Evolutionary conservation across 768 basidiomycete genomes (phyloP).

Genomic region (Lyophyllum atratum): DNA sequence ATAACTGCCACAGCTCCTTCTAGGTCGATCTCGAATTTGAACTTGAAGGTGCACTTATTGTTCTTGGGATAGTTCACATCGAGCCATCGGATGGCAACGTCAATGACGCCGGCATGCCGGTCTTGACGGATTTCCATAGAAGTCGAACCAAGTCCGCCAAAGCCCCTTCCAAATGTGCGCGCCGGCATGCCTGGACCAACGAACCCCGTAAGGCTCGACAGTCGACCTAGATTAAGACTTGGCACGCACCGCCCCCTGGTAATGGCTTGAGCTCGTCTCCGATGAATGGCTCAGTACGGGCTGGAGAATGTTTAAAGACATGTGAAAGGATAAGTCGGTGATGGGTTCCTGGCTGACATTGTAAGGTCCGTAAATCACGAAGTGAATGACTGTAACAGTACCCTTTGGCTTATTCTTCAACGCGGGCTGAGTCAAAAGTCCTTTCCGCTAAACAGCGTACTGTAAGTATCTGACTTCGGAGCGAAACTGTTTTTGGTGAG

Average conservation of each 20-base stretch:
- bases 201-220: background rate
- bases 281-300: constrained; percentile 14
- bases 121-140: constrained; percentile 40
- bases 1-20: constrained; percentile 9
- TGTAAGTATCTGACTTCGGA: constrained; percentile 35
- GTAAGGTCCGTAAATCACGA: constrained; percentile 24
- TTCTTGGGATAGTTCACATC: constrained; percentile 43
- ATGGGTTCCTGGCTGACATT: background rate
- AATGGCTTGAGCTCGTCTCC: constrained; percentile 35
- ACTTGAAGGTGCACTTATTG: constrained; percentile 41
- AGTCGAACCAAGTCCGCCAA: constrained; percentile 20
- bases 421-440: constrained; percentile 38
- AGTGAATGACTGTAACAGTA: constrained; percentile 40
- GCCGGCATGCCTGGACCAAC: constrained; percentile 10
- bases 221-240: background rate
- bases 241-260: constrained; percentile 30
- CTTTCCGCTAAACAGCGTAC: constrained; percentile 37
- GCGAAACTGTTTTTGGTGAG: constrained; percentile 32
- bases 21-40: constrained; percentile 30
- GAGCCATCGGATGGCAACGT: constrained; percentile 30
- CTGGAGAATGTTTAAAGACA: constrained; percentile 15
- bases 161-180: constrained; percentile 10
- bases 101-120: constrained; percentile 32
- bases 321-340: background rate
- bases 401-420: constrained; percentile 41